Evolutionary conservation across 768 basidiomycete genomes (phyloP).

Genomic region (Asterophora parasitica): DNA sequence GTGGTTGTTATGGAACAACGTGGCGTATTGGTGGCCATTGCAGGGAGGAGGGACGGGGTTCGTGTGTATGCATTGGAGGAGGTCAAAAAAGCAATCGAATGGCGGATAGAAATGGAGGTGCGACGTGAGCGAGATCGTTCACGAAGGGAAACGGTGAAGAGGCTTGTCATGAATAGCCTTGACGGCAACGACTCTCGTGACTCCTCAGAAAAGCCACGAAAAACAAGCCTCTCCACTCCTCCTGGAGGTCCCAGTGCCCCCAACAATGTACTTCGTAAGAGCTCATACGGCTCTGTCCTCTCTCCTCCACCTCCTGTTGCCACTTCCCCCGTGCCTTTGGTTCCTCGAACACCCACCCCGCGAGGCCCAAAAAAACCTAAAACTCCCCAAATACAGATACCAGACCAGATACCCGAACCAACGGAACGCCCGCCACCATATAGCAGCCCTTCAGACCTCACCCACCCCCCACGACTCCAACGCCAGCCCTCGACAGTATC

Average conservation of each 20-base stretch:
- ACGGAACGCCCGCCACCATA: slow-evolving; percentile 71
- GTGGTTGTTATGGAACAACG: slow-evolving; percentile 93
- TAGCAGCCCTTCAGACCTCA: slow-evolving; percentile 26
- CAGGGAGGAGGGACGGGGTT: slow-evolving; percentile 80
- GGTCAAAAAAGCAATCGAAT: slow-evolving; percentile 80
- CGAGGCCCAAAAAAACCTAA: slow-evolving; percentile 30
- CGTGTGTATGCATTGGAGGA: slow-evolving; percentile 87
- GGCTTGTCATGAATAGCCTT: slow-evolving; percentile 30
- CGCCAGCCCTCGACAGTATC: slow-evolving; percentile 38
- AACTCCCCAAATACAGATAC: slow-evolving; percentile 25
- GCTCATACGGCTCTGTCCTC: slow-evolving; percentile 31
- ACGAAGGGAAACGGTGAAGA: slow-evolving; percentile 66
- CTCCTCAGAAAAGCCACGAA: slow-evolving; percentile 42
- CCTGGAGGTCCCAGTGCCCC: slow-evolving; percentile 27
- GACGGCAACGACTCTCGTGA: slow-evolving; percentile 33
- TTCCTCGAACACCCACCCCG: slow-evolving; percentile 41
- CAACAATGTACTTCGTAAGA: slow-evolving; percentile 34
- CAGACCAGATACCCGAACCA: slow-evolving; percentile 27
- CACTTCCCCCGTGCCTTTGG: slow-evolving; percentile 28
- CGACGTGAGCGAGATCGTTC: slow-evolving; percentile 68
- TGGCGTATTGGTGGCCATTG: slow-evolving; percentile 86
- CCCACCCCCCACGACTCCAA: slow-evolving; percentile 31
- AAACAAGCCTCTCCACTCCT: slow-evolving; percentile 46
- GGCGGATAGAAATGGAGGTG: slow-evolving; percentile 79
- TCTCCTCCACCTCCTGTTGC: slow-evolving; percentile 20